Evolutionary conservation across 192 early-diverging fungal species (phyloP).

Genomic region (Geranomyces michiganensis): DNA sequence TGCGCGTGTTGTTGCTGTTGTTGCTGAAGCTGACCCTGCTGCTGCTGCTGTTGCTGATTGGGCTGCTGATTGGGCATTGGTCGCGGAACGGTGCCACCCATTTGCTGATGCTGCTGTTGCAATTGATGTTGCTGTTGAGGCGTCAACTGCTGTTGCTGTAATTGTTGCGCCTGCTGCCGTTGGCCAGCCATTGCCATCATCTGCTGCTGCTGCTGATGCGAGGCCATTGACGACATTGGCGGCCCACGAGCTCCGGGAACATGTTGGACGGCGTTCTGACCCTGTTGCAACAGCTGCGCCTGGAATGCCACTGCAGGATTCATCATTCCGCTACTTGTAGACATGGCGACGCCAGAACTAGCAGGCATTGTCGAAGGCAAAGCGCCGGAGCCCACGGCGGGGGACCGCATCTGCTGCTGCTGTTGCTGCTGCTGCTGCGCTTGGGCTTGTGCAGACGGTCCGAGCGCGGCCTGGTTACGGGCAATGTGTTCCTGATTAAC

Average conservation of each 20-base stretch:
- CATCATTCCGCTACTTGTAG: neutral
- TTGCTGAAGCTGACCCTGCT: neutral
- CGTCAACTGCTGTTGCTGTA: slow-evolving; percentile 2
- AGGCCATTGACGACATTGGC: slow-evolving; percentile 9
- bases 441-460: slow-evolving; percentile 18
- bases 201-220: neutral
- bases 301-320: neutral
- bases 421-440: neutral
- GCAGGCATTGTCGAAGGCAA: no score
- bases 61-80: slow-evolving; percentile 1
- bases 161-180: slow-evolving; percentile 2
- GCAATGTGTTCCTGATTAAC: slow-evolving; percentile 25
- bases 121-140: slow-evolving; percentile 8
- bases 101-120: slow-evolving; percentile 12
- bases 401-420: neutral
- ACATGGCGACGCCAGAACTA: no score
- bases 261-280: neutral
- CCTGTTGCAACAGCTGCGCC: slow-evolving; percentile 2
- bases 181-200: neutral
- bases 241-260: neutral
- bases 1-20: neutral
- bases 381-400: neutral
- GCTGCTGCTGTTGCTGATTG: neutral
- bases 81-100: neutral
- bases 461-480: slow-evolving; percentile 23